Percentiles rank a stretch among this genome's conserved stretches.
These are phyloP conservation scores for Trifolium repens DNA, from an alignment of 306 rosid species.

Conservation along the genomic window DNA sequence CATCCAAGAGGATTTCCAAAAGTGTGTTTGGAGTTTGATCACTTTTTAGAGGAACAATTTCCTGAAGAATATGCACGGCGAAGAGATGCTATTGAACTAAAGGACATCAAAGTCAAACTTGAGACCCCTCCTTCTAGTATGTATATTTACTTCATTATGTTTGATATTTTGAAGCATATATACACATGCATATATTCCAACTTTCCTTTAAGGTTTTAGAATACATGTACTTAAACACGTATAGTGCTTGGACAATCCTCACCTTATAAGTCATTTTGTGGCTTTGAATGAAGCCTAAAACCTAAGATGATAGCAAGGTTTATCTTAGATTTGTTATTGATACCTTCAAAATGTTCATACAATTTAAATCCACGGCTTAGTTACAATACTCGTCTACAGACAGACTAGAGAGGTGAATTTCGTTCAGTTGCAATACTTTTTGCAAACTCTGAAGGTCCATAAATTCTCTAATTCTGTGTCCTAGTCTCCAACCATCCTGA, in stretches of 20 bases:
- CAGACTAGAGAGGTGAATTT: no score
- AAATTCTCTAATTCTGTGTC: no score
- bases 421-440: no score
- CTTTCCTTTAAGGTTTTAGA: constrained; percentile 4
- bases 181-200: constrained; percentile 1
- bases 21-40: constrained; percentile 72
- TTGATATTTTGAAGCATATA: constrained; percentile 12
- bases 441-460: no score
- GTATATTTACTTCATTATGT: constrained; percentile 36
- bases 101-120: constrained; percentile 45
- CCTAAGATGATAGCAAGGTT: neutral
- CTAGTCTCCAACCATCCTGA: no score
- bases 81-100: constrained; percentile 50
- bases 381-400: no score
- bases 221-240: neutral
- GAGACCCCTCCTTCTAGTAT: constrained; percentile 49
- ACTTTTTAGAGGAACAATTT: constrained; percentile 67
- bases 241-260: neutral
- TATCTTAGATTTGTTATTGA: no score
- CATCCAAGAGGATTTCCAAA: constrained; percentile 64
- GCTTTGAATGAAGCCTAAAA: neutral
- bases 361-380: no score
- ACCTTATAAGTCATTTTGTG: neutral
- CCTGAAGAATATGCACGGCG: constrained; percentile 67
- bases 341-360: no score